These are phyloP conservation scores for Nevesoporus exiguus DNA, from an alignment of 768 basidiomycete genomes.

Conservation along the genomic window DNA sequence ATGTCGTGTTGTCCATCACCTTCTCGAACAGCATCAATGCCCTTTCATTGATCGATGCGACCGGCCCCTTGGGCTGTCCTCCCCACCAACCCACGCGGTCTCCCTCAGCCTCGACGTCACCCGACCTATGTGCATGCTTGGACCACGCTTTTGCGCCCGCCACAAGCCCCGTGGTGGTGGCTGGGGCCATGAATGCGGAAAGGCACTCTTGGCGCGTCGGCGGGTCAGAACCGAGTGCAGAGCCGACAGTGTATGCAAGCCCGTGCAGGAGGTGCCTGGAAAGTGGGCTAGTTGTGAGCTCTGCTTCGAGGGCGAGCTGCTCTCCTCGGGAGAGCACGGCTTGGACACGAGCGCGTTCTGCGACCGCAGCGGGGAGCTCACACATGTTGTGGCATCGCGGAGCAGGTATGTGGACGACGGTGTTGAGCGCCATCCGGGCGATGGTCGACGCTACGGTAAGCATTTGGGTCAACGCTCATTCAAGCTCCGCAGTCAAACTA, in stretches of 20 bases:
- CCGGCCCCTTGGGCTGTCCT: constrained; percentile 46
- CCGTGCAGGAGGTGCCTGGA: constrained; percentile 47
- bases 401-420: constrained; percentile 8
- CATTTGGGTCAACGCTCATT: constrained; percentile 5
- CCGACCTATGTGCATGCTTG: constrained; percentile 60
- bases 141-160: constrained; percentile 65
- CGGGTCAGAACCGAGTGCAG: constrained; percentile 50
- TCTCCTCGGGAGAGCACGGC: constrained; percentile 10
- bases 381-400: constrained; percentile 44
- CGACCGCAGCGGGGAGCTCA: constrained; percentile 40
- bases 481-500: constrained; percentile 13
- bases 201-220: constrained; percentile 50
- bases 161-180: constrained; percentile 50
- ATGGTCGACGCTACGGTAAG: neutral
- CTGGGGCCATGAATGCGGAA: constrained; percentile 42
- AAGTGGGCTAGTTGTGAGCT: constrained; percentile 31
- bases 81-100: constrained; percentile 55
- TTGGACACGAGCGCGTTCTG: constrained; percentile 37
- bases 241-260: constrained; percentile 57
- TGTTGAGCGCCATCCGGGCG: neutral
- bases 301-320: constrained; percentile 8
- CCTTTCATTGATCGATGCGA: constrained; percentile 48
- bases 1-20: constrained; percentile 50
- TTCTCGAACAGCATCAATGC: constrained; percentile 51
- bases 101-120: neutral